phyloP scores from a whole-genome alignment of 1,284 basidiomycete species.

The Ceratobasidium sp. region DNA sequence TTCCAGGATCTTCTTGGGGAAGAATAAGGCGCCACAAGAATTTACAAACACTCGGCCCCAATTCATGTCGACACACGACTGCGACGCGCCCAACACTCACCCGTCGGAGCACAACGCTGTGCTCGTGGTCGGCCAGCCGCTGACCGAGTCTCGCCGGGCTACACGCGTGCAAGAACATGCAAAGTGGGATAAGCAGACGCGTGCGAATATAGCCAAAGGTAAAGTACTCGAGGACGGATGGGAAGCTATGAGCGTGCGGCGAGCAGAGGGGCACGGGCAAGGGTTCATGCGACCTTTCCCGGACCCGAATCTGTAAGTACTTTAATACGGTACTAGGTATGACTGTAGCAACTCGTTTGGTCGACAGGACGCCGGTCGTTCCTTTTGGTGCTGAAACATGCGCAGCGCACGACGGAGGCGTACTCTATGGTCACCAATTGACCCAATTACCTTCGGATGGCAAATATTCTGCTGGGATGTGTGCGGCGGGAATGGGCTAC shows the following conservation, averaged over 20 bases:
- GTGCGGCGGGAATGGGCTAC: conserved; percentile 24
- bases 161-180: background rate
- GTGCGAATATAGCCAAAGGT: conserved; percentile 1
- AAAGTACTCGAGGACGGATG: conserved; percentile 33
- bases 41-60: conserved; percentile 48
- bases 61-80: conserved; percentile 45
- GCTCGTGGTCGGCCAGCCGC: conserved; percentile 43
- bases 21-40: conserved; percentile 29
- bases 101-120: conserved; percentile 51
- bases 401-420: conserved; percentile 32
- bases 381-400: conserved; percentile 38
- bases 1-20: conserved; percentile 27
- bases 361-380: conserved; percentile 12
- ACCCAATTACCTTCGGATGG: background rate
- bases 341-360: background rate
- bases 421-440: conserved; percentile 8
- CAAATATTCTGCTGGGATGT: conserved; percentile 16
- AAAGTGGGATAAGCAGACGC: conserved; percentile 27
- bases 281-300: conserved; percentile 38
- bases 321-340: background rate
- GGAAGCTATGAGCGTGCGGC: conserved; percentile 11
- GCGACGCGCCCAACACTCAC: conserved; percentile 50
- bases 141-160: conserved; percentile 2
- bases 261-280: conserved; percentile 12
- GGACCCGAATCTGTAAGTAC: conserved; percentile 25